A percentile compares a stretch with the other conserved stretches of the same genome.
Evolutionary conservation across 2,329 filamentous ascomycete genomes (phyloP).

Genomic region (Drechslerella coelobrocha): DNA sequence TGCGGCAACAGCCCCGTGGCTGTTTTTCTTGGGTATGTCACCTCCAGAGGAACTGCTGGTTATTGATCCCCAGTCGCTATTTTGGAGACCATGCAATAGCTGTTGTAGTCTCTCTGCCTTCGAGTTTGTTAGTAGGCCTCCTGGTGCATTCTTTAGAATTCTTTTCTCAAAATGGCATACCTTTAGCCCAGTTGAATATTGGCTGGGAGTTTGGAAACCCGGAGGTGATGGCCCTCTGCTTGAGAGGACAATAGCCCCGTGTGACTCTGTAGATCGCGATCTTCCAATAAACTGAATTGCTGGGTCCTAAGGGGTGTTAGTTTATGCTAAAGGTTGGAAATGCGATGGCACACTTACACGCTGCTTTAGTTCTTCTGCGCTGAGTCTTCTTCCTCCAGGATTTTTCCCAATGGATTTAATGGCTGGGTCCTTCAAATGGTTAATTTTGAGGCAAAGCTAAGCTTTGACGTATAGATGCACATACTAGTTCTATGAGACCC

Average conservation of each 20-base stretch:
- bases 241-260: constrained; percentile 9
- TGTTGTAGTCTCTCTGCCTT: constrained; percentile 31
- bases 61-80: constrained; percentile 11
- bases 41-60: constrained; percentile 15
- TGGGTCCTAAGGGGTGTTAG: constrained; percentile 28
- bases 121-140: neutral
- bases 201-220: neutral
- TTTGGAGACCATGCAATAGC: constrained; percentile 32
- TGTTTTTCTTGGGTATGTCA: constrained; percentile 8
- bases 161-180: constrained; percentile 11
- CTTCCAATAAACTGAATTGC: constrained; percentile 41
- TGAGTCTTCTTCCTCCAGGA: constrained; percentile 10
- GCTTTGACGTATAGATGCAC: neutral
- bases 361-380: constrained; percentile 32
- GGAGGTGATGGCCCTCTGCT: constrained; percentile 14
- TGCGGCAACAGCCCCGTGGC: neutral
- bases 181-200: constrained; percentile 1
- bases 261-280: constrained; percentile 14
- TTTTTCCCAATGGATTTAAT: constrained; percentile 11
- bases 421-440: constrained; percentile 11
- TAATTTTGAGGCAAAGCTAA: neutral
- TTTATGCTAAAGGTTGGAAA: neutral
- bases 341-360: constrained; percentile 14
- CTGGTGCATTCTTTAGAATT: too few relatives aligned
- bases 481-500: constrained; percentile 9